These are phyloP conservation scores for Coelastrella sp. DNA, from an alignment of 139 green algal genomes.

Conservation along the genomic window DNA sequence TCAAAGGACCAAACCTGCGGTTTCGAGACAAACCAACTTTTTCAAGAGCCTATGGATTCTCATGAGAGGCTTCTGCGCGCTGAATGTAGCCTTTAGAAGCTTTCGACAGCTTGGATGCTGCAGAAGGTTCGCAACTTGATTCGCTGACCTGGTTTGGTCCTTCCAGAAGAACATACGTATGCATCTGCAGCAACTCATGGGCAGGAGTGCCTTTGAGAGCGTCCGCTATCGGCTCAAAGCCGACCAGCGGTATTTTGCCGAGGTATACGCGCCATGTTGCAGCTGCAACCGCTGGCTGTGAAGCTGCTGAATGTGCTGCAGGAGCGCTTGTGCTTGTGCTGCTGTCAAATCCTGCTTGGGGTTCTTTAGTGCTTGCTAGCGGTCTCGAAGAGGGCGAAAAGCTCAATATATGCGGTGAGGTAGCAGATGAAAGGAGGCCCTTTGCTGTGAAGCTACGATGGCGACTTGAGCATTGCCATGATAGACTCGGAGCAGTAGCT, in stretches of 20 bases:
- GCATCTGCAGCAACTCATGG: not conserved
- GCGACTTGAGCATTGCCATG: no score
- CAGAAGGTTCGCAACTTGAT: not conserved
- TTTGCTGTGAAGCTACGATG: no score
- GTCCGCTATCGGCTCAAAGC: conserved; percentile 5
- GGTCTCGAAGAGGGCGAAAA: not conserved
- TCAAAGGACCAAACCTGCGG: conserved; percentile 43
- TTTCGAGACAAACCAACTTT: not conserved
- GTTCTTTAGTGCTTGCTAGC: not conserved
- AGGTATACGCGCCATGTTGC: conserved; percentile 3
- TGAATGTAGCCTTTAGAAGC: not conserved
- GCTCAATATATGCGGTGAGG: no score
- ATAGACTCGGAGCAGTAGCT: no score
- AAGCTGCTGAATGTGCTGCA: not conserved
- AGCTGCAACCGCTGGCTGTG: not conserved
- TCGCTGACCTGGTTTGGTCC: not conserved
- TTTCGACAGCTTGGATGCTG: not conserved
- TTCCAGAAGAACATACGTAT: conserved; percentile 28
- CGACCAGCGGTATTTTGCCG: conserved; percentile 30
- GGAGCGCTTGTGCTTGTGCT: not conserved
- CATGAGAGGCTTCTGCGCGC: not conserved
- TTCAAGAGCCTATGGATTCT: not conserved
- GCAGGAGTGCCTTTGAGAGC: conserved; percentile 11
- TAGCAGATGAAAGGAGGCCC: no score
- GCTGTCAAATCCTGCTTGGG: not conserved